A percentile compares a stretch with the other conserved stretches of the same genome.
Conservation (phyloP, 2,329 filamentous ascomycete genomes). For the Gaeumannomyces sp. region DNA sequence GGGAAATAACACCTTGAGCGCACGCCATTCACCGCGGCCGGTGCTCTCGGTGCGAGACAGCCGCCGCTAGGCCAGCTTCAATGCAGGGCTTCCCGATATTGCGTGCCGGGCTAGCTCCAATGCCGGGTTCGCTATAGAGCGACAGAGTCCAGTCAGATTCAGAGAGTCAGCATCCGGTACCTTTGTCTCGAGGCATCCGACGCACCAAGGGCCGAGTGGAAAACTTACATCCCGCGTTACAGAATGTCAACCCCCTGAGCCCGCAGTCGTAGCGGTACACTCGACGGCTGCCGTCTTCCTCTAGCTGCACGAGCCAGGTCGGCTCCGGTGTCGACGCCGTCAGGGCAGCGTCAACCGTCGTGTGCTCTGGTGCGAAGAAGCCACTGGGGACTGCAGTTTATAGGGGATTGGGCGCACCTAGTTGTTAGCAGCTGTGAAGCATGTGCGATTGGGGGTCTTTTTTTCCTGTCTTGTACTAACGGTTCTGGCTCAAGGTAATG, state of each 20-base stretch:
- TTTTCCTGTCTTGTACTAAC: slow-evolving; percentile 9
- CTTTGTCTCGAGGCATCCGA: too few species aligned
- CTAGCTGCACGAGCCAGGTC: neutral
- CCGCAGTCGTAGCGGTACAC: neutral
- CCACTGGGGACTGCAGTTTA: neutral
- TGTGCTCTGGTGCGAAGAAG: neutral
- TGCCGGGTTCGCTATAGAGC: too few species aligned
- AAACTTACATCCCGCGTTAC: neutral
- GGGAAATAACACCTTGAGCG: too few species aligned
- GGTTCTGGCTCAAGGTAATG: slow-evolving; percentile 18
- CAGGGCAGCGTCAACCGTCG: neutral
- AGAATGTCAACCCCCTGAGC: neutral
- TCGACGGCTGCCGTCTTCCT: neutral
- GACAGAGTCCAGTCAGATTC: too few species aligned
- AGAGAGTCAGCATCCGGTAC: too few species aligned
- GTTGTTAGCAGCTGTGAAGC: neutral
- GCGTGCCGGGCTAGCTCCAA: too few species aligned
- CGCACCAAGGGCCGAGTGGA: too few species aligned
- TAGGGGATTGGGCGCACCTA: neutral
- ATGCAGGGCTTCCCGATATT: too few species aligned
- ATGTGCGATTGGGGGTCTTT: too few species aligned
- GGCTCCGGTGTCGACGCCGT: neutral
- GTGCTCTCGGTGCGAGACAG: too few species aligned
- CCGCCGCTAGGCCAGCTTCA: too few species aligned
- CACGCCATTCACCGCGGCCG: too few species aligned